A percentile compares a stretch with the other conserved stretches of the same genome.
These are phyloP conservation scores for Clavariopsis aquatica DNA, from an alignment of 495 filamentous ascomycete species.

Conservation along the genomic window DNA sequence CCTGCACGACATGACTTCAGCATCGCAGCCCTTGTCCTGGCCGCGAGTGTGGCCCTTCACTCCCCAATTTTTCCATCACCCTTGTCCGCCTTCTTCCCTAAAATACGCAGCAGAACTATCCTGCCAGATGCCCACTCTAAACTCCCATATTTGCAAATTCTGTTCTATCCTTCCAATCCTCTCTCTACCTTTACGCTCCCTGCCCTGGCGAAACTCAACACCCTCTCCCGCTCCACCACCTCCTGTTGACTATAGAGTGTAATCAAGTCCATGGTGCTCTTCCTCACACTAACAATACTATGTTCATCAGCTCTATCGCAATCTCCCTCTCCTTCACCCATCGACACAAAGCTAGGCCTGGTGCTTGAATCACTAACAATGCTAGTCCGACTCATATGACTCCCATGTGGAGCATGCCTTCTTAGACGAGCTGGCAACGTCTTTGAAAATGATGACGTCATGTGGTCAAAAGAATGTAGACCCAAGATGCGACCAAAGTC, in stretches of 20 bases:
- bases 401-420: slow-evolving; percentile 6
- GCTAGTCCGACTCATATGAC: slow-evolving; percentile 6
- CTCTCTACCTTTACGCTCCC: slow-evolving; percentile 6
- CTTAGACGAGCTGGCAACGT: slow-evolving; percentile 14
- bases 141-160: too few species aligned
- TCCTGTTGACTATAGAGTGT: slow-evolving; percentile 26
- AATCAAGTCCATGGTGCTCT: slow-evolving; percentile 34
- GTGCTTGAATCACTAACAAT: neutral
- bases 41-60: too few species aligned
- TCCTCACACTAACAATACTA: slow-evolving; percentile 28
- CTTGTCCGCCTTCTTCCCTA: too few species aligned
- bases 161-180: too few species aligned
- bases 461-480: neutral
- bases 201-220: slow-evolving; percentile 20
- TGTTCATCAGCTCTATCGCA: neutral
- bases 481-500: neutral
- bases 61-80: too few species aligned
- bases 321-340: slow-evolving; percentile 5
- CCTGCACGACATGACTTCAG: too few species aligned
- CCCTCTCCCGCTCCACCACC: slow-evolving; percentile 29
- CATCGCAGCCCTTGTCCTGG: too few species aligned
- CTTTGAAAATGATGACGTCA: neutral
- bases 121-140: too few species aligned
- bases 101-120: too few species aligned
- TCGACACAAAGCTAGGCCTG: neutral